Evolutionary conservation across 306 rosid genomes (phyloP).

Genomic region (Sphenostylis stenocarpa): DNA sequence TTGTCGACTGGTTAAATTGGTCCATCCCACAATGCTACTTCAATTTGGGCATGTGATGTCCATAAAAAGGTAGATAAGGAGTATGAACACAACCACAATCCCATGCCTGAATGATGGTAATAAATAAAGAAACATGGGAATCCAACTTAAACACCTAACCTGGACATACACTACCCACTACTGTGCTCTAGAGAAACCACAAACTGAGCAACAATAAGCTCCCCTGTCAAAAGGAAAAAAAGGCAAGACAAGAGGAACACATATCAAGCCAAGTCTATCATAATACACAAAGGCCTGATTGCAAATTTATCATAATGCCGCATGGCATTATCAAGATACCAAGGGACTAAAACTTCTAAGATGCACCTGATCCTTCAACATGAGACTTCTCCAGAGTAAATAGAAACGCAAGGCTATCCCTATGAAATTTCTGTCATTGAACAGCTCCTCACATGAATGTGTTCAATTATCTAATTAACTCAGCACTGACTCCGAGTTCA

Average conservation of each 20-base stretch:
- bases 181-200: conserved; percentile 48
- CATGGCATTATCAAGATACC: conserved; percentile 40
- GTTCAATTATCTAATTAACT: conserved; percentile 39
- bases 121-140: conserved; percentile 48
- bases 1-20: conserved; percentile 32
- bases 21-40: conserved; percentile 38
- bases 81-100: conserved; percentile 39
- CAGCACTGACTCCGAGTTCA: conserved; percentile 63
- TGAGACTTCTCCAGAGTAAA: conserved; percentile 31
- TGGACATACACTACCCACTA: conserved; percentile 49
- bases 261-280: conserved; percentile 48
- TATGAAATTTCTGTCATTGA: conserved; percentile 11
- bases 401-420: conserved; percentile 25
- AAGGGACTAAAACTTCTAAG: conserved; percentile 37
- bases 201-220: conserved; percentile 60
- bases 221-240: conserved; percentile 48
- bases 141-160: conserved; percentile 49
- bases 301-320: conserved; percentile 43
- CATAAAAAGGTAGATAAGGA: conserved; percentile 32
- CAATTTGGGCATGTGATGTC: conserved; percentile 33
- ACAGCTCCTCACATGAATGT: conserved; percentile 22
- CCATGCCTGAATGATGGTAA: conserved; percentile 44
- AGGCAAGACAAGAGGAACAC: conserved; percentile 48
- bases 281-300: conserved; percentile 56
- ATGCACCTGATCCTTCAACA: conserved; percentile 44